These are phyloP conservation scores for Termitomyces eurrhizus DNA, from an alignment of 768 basidiomycete genomes.

Conservation along the genomic window DNA sequence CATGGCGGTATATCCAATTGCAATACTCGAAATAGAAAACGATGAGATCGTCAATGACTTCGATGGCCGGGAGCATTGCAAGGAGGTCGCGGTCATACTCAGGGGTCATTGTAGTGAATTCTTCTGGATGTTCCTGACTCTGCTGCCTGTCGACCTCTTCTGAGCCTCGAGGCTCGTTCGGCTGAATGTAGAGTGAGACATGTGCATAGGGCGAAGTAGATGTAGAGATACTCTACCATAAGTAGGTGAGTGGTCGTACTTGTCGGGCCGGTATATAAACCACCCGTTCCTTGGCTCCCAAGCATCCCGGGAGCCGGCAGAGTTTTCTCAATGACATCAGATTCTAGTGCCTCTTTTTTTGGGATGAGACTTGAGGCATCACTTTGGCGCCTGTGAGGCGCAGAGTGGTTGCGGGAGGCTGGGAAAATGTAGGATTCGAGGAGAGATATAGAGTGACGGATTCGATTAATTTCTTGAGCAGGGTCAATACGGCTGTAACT, in stretches of 20 bases:
- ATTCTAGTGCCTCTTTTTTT: constrained; percentile 52
- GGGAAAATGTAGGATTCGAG: constrained; percentile 60
- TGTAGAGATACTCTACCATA: constrained; percentile 37
- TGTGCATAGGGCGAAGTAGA: constrained; percentile 10
- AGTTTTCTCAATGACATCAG: constrained; percentile 42
- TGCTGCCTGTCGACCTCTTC: constrained; percentile 51
- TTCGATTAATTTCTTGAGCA: constrained; percentile 60
- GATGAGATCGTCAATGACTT: constrained; percentile 70
- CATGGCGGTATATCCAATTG: constrained; percentile 84
- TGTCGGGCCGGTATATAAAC: constrained; percentile 78
- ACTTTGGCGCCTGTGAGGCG: constrained; percentile 32
- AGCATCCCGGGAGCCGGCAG: constrained; percentile 59
- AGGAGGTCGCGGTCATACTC: constrained; percentile 76
- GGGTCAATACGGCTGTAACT: constrained; percentile 55
- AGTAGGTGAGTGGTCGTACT: constrained; percentile 68
- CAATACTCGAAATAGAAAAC: constrained; percentile 80
- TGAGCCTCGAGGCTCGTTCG: constrained; percentile 46
- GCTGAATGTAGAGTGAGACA: constrained; percentile 16
- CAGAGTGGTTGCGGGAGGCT: constrained; percentile 31
- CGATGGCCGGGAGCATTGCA: constrained; percentile 56
- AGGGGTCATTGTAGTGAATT: constrained; percentile 39
- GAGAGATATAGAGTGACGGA: constrained; percentile 65
- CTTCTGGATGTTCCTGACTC: constrained; percentile 44
- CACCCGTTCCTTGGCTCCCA: constrained; percentile 60
- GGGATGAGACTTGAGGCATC: constrained; percentile 36